Base-by-base conservation (phyloP, 2,329 filamentous ascomycete genomes). In the Raffaelea arxii region DNA sequence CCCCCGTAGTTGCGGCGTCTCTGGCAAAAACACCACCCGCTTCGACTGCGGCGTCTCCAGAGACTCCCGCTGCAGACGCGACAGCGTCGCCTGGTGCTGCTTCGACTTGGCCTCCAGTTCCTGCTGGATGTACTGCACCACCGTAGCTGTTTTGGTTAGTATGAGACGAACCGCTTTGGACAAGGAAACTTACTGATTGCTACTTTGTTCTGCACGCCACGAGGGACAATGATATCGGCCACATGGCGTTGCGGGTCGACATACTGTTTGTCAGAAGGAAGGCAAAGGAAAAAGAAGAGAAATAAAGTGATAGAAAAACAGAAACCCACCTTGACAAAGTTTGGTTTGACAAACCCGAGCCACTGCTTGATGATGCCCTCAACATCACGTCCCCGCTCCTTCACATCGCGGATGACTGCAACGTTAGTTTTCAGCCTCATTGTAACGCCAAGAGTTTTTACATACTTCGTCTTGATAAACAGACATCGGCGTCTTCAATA, bases 361-460 rank as follows among this genome's bases (percentile, higher is more conserved):
- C 92, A 98, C 63, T 98, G 92, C 65, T 97, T 97, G 63, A 98
- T 90, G 58, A 90, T 91, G 36, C 92, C 92, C 60, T 96, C 86
- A 47, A 97, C 85, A 58, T 95, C 91, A 59, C 92, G 78, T 3
- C 86, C 91, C 58, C 92, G 81, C 57, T 95, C 87, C 56, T 80
- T 80, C 21, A 97, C 87, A 65, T 98, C 92, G 58, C 92, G 84
- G 32, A 88, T 70, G 54, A 94, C 84, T 89, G 51, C 18, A 39
- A 23, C n/a, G 9, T 11, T 21, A 21, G 7, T 22, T 5, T 9
- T 16, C 9, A 32, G 27, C 9, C 9, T 9, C 27, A 16, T 9
- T 9, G 27, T 9, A 16, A 32, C 9, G 16, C 9, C 9, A 16
- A 32, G 27, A 32, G 27, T 9, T 4, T 25, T 4, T 5, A 32